Conservation (phyloP, 495 filamentous ascomycete species). For the Aspergillus funiculosus region DNA sequence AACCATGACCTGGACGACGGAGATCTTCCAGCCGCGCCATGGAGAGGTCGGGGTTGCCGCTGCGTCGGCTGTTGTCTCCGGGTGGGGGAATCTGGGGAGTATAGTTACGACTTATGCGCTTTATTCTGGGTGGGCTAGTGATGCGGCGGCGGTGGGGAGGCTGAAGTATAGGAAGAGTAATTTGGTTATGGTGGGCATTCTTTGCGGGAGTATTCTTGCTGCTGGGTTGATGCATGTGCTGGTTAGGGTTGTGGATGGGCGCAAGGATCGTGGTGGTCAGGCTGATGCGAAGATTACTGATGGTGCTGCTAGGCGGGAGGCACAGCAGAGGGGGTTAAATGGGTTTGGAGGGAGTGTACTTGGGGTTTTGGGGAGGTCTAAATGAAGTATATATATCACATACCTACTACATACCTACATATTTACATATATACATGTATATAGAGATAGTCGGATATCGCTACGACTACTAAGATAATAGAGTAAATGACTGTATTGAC, state of each 20-base stretch:
- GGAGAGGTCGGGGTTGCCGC: conserved; percentile 91
- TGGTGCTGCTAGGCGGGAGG: conserved; percentile 65
- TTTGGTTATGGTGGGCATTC: conserved; percentile 79
- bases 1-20: conserved; percentile 88
- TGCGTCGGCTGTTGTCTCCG: conserved; percentile 77
- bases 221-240: conserved; percentile 61
- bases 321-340: conserved; percentile 60
- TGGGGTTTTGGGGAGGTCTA: conserved; percentile 3
- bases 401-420: too few species aligned
- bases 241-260: conserved; percentile 55
- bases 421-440: background rate
- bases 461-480: too few species aligned
- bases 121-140: conserved; percentile 77
- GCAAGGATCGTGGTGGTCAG: conserved; percentile 27
- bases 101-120: conserved; percentile 86
- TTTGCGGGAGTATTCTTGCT: conserved; percentile 68
- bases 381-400: background rate
- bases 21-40: conserved; percentile 84
- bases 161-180: conserved; percentile 79
- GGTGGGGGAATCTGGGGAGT: conserved; percentile 76
- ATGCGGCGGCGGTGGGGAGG: conserved; percentile 56
- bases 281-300: conserved; percentile 48
- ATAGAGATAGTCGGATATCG: background rate
- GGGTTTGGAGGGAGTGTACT: conserved; percentile 39
- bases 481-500: too few species aligned